phyloP scores from a whole-genome alignment of 2,329 filamentous ascomycete genomes.

The Atkinsonella texensis region DNA sequence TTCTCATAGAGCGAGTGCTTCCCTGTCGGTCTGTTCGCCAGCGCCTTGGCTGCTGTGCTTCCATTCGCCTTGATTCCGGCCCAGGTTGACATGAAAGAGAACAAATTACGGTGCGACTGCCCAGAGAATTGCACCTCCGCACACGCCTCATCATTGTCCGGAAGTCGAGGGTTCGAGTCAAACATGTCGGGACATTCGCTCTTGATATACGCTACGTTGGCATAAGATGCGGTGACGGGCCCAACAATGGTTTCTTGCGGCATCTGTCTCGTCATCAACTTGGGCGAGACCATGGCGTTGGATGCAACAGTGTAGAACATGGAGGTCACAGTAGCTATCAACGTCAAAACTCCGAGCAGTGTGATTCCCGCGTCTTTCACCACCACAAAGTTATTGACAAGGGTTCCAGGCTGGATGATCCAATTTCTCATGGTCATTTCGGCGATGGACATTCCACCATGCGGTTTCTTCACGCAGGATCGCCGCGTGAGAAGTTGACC shows the following conservation, averaged over 20 bases:
- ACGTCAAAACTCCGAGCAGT: conserved; percentile 49
- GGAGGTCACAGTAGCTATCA: conserved; percentile 51
- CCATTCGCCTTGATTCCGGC: conserved; percentile 29
- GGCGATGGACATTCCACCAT: conserved; percentile 61
- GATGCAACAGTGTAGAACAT: conserved; percentile 69
- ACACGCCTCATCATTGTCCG: conserved; percentile 41
- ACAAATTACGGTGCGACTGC: conserved; percentile 57
- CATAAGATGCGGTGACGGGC: conserved; percentile 51
- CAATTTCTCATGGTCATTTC: conserved; percentile 70
- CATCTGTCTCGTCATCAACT: conserved; percentile 47
- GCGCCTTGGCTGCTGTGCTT: conserved; percentile 26
- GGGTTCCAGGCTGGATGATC: conserved; percentile 59
- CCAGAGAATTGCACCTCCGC: conserved; percentile 58
- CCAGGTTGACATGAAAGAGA: conserved; percentile 49
- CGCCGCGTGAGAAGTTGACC: conserved; percentile 64
- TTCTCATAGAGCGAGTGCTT: conserved; percentile 58
- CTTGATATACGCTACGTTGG: conserved; percentile 45
- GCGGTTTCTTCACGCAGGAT: conserved; percentile 46
- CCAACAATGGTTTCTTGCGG: conserved; percentile 36
- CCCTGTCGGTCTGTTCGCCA: conserved; percentile 42
- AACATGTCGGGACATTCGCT: conserved; percentile 52
- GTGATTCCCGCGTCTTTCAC: conserved; percentile 52
- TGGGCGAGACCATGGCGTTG: conserved; percentile 62
- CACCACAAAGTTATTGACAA: conserved; percentile 57
- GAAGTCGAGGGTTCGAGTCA: conserved; percentile 23